These are phyloP conservation scores for Yamadazyma songkhlaensis DNA, from an alignment of 1,139 yeast species.

Conservation along the genomic window DNA sequence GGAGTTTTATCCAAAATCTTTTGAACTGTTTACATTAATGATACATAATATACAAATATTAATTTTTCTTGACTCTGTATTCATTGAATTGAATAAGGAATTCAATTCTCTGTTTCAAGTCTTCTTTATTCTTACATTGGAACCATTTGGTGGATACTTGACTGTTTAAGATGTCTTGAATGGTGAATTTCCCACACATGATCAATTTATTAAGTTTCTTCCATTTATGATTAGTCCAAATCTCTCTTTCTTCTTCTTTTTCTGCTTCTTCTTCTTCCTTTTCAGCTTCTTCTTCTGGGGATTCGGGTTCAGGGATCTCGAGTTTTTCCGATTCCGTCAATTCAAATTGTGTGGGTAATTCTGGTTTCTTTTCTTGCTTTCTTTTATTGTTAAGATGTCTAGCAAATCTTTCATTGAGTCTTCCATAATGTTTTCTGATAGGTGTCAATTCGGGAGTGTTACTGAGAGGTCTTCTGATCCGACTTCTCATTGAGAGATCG, in stretches of 20 bases:
- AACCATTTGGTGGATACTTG: slow-evolving; percentile 17
- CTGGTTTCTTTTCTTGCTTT: slow-evolving; percentile 4
- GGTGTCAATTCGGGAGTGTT: slow-evolving; percentile 12
- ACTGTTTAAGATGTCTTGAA: slow-evolving; percentile 24
- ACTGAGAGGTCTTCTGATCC: background rate
- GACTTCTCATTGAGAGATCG: background rate
- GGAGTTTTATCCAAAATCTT: slow-evolving; percentile 43
- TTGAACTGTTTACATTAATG: slow-evolving; percentile 1
- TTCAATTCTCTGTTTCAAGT: slow-evolving; percentile 22
- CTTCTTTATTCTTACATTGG: slow-evolving; percentile 18
- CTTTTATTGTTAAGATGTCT: slow-evolving; percentile 14
- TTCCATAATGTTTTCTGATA: slow-evolving; percentile 15
- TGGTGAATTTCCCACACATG: slow-evolving; percentile 15
- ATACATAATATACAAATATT: slow-evolving; percentile 3
- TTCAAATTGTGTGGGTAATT: slow-evolving; percentile 5
- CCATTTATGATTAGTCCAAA: slow-evolving; percentile 27
- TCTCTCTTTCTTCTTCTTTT: background rate
- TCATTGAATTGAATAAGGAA: slow-evolving; percentile 19
- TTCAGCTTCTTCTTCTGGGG: slow-evolving; percentile 6
- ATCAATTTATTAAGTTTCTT: slow-evolving; percentile 21
- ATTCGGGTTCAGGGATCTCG: slow-evolving; percentile 5
- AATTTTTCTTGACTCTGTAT: slow-evolving; percentile 1
- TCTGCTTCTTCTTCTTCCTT: background rate
- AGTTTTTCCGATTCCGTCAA: slow-evolving; percentile 4
- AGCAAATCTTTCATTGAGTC: slow-evolving; percentile 18